A percentile compares a stretch with the other conserved stretches of the same genome.
These are phyloP conservation scores for Erythrophleum fordii DNA, from an alignment of 306 rosid species.

Conservation along the genomic window DNA sequence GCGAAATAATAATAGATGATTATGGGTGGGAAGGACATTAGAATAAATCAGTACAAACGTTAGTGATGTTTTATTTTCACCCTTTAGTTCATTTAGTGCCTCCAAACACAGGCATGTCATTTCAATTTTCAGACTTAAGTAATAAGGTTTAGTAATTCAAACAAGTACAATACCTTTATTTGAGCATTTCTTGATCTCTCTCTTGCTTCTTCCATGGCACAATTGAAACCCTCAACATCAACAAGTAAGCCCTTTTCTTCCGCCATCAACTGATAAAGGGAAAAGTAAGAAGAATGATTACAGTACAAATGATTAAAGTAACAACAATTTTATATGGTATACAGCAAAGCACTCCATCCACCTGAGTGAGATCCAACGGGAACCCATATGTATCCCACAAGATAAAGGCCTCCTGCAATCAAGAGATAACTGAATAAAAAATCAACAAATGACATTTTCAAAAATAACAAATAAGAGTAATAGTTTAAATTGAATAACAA, in stretches of 20 bases:
- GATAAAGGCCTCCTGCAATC: conserved; percentile 87
- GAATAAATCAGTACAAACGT: conserved; percentile 15
- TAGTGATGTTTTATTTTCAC: background rate
- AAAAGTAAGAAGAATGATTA: conserved; percentile 30
- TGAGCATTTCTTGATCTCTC: conserved; percentile 95
- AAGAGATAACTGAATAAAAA: conserved; percentile 43
- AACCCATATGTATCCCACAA: conserved; percentile 98
- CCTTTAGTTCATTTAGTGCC: background rate
- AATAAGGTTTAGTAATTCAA: conserved; percentile 8
- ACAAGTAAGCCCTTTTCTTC: conserved; percentile 87
- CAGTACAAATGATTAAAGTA: conserved; percentile 3
- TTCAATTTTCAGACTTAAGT: background rate
- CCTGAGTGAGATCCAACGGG: conserved; percentile 98
- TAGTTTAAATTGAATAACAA: conserved; percentile 8
- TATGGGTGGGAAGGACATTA: background rate
- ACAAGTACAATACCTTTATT: conserved; percentile 62
- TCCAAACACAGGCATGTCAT: background rate
- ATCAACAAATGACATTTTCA: conserved; percentile 15
- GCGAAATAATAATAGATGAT: conserved; percentile 37
- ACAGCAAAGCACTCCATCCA: conserved; percentile 41
- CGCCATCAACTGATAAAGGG: conserved; percentile 82
- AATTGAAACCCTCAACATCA: conserved; percentile 76
- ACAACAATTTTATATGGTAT: conserved; percentile 26
- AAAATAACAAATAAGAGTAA: conserved; percentile 14
- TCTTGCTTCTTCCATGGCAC: conserved; percentile 91